Conservation (phyloP, 2,329 filamentous ascomycete species). For the Colletotrichum spaethianum region DNA sequence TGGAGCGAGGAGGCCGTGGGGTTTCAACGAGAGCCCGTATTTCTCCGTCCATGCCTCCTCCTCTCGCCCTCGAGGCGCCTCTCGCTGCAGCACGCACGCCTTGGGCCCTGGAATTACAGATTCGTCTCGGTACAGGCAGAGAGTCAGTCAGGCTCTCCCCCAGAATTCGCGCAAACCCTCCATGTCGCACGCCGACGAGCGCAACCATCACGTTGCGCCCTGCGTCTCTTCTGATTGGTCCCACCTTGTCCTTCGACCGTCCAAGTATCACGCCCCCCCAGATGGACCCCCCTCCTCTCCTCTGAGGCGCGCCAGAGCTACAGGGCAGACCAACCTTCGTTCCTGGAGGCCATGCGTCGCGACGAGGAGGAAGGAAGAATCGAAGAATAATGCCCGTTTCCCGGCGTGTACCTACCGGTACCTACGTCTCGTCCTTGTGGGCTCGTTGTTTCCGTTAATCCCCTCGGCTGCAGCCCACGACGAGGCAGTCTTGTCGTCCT, state of each 20-base stretch:
- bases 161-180: conserved; percentile 36
- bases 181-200: conserved; percentile 35
- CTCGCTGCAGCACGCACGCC: conserved; percentile 26
- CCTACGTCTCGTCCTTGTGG: conserved; percentile 23
- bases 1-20: background rate
- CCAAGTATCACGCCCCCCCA: conserved; percentile 17
- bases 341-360: conserved; percentile 1
- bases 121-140: background rate
- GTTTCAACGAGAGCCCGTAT: background rate
- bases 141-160: conserved; percentile 23
- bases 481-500: conserved; percentile 1
- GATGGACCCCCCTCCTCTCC: background rate
- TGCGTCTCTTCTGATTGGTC: conserved; percentile 41
- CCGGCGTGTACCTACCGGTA: background rate
- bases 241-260: background rate
- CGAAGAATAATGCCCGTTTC: background rate
- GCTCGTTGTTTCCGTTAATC: conserved; percentile 15
- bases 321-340: conserved; percentile 3
- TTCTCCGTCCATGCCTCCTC: background rate
- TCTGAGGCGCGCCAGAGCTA: conserved; percentile 20
- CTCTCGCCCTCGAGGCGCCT: background rate
- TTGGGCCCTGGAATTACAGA: conserved; percentile 21
- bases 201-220: conserved; percentile 44
- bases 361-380: background rate
- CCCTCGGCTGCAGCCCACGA: background rate